Conservation (phyloP, 768 basidiomycete species). For the Hemileccinum rubropunctum region DNA sequence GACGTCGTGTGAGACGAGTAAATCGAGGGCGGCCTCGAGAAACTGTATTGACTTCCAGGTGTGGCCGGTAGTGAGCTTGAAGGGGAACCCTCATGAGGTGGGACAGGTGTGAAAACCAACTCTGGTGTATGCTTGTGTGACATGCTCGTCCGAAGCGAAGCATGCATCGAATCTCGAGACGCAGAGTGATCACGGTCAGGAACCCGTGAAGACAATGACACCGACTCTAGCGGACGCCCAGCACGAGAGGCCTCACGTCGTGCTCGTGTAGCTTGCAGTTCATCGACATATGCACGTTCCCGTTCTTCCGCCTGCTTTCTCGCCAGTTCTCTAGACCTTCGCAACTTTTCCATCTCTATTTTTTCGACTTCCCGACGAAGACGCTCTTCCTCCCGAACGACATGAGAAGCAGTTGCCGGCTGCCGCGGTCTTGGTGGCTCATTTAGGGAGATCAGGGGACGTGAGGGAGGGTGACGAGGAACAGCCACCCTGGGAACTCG, state of each 20-base stretch:
- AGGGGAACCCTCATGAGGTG: conserved; percentile 45
- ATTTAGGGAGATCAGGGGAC: conserved; percentile 14
- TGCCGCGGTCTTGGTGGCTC: conserved; percentile 9
- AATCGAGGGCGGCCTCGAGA: conserved; percentile 54
- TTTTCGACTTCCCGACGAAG: conserved; percentile 47
- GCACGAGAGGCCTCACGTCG: conserved; percentile 58
- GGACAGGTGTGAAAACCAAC: conserved; percentile 35
- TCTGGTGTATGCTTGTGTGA: conserved; percentile 49
- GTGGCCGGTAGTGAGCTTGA: conserved; percentile 45
- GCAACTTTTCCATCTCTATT: conserved; percentile 50
- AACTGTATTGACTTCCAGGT: conserved; percentile 35
- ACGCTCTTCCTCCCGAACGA: conserved; percentile 41
- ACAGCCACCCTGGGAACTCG: conserved; percentile 14
- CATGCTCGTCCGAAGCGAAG: conserved; percentile 26
- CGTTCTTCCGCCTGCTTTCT: conserved; percentile 46
- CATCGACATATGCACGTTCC: conserved; percentile 53
- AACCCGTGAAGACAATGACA: conserved; percentile 18
- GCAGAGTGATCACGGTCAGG: conserved; percentile 34
- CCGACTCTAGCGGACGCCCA: conserved; percentile 34
- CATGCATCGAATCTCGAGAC: conserved; percentile 37
- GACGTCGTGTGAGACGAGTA: conserved; percentile 54
- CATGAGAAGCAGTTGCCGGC: conserved; percentile 2
- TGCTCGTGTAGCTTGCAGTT: conserved; percentile 56
- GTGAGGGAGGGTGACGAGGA: conserved; percentile 14
- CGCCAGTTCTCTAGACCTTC: conserved; percentile 36